Base-by-base conservation (phyloP, 2,329 filamentous ascomycete genomes). In the Monilinia fructigena region DNA sequence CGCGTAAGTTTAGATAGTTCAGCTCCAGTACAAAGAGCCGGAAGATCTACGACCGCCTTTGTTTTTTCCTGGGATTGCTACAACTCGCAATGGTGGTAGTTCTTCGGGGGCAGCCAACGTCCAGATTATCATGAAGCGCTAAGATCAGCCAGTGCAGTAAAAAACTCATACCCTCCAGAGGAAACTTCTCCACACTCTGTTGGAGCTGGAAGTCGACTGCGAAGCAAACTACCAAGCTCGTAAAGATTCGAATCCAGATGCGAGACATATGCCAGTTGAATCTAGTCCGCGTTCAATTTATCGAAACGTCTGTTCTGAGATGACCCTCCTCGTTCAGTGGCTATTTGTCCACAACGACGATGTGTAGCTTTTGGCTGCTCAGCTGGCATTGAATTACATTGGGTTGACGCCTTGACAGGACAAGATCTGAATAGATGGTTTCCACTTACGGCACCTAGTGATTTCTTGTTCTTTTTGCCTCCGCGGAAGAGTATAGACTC, bases 321-420 rank as follows among this genome's bases (percentile, higher is more conserved):
- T 63, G 86, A 89, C 69, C 84, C 84, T 20, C 87, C 88, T 16
- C 82, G 84, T n/a, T 88, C 85, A 50, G 82, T 89, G 12, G 84
- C 87, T 0, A 83, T 90, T 45, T 89, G 85, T 70, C 87, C 87
- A n/a, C 84, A 87, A 66, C 81, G 85, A 55, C 81, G 82, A 61
- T 89, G 86, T 70, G 84, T 89, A 45, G 87, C 86, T 11, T 90
- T 89, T 77, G 87, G 87, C 18, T 88, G 85, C 69, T 81, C 82
- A 16, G 80, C 82, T 10, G 85, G 86, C 1, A 84, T 89, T 63
- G 87, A 89, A 72, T 77, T 89, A 50, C 86, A 88, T 73, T 90
- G 85, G 74, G 76, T 81, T 62, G 79, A 82, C 74, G 79, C 77
- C 66, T 70, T 80, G 62, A 81, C 80, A 4, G 76, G 78, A 16